These are phyloP conservation scores for Nadsonia commutata DNA, from an alignment of 1,139 yeast genomes.

Conservation along the genomic window DNA sequence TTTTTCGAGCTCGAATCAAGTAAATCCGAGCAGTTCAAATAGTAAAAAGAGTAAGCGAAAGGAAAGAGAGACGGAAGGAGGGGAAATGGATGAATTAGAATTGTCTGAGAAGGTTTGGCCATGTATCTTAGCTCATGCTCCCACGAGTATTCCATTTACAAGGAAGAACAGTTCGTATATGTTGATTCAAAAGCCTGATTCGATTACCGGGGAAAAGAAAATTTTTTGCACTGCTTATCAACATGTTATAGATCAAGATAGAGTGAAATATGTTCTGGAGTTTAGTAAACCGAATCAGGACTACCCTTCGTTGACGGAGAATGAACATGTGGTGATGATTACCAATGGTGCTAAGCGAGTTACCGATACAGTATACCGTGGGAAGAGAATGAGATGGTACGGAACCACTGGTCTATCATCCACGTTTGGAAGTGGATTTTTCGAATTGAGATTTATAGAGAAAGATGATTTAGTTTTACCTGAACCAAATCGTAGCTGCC, in stretches of 20 bases:
- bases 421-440: constrained; percentile 13
- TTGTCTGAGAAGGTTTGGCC: not conserved
- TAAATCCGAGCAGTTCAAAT: not conserved
- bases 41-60: not conserved
- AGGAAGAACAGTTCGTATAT: not conserved
- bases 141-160: not conserved
- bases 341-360: constrained; percentile 10
- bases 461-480: not conserved
- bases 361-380: constrained; percentile 9
- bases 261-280: not conserved
- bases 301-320: not conserved
- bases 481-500: too few species aligned
- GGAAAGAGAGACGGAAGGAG: not conserved
- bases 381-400: constrained; percentile 10
- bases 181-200: not conserved
- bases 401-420: constrained; percentile 14
- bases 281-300: not conserved
- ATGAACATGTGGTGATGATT: constrained; percentile 7
- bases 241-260: not conserved
- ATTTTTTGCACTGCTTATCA: not conserved
- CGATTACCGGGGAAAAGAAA: not conserved
- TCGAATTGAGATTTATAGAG: constrained; percentile 10
- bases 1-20: not conserved
- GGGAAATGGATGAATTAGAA: not conserved
- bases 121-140: not conserved